Conservation (phyloP, 805 yeast genomes). For the Spathaspora passalidarum region DNA sequence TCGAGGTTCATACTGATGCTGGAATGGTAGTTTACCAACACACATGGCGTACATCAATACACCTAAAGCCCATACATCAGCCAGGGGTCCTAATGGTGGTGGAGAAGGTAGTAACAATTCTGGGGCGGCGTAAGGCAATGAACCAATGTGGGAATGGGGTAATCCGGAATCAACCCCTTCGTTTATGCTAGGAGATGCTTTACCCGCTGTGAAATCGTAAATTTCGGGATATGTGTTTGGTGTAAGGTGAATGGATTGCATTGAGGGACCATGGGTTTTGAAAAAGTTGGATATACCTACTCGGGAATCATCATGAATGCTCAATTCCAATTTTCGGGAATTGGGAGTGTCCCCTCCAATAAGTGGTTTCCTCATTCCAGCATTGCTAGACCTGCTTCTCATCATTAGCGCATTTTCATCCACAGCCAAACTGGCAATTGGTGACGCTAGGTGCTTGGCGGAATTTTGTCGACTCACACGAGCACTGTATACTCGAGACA, state of each 20-base stretch:
- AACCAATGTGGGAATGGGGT: conserved; percentile 77
- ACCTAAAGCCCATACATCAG: conserved; percentile 93
- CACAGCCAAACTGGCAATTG: background rate
- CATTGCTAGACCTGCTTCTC: conserved; percentile 33
- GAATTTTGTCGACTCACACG: conserved; percentile 24
- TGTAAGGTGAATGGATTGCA: conserved; percentile 29
- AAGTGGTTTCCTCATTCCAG: conserved; percentile 33
- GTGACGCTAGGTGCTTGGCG: background rate
- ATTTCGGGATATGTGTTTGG: conserved; percentile 13
- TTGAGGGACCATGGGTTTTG: conserved; percentile 30
- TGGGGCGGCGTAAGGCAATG: conserved; percentile 91
- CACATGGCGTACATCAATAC: conserved; percentile 71
- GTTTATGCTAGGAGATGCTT: background rate
- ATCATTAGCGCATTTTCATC: conserved; percentile 18
- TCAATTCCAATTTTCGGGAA: conserved; percentile 18
- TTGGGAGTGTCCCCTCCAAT: conserved; percentile 27
- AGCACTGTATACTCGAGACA: conserved; percentile 46
- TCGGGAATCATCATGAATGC: conserved; percentile 27
- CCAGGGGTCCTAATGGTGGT: conserved; percentile 57
- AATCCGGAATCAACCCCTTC: conserved; percentile 34
- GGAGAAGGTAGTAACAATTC: conserved; percentile 69
- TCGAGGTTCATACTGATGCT: conserved; percentile 79
- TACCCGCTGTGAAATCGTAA: background rate
- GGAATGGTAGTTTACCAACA: conserved; percentile 75
- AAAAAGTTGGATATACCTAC: conserved; percentile 21